These are phyloP conservation scores for Tricharina praecox DNA, from an alignment of 495 filamentous ascomycete genomes.

Conservation along the genomic window DNA sequence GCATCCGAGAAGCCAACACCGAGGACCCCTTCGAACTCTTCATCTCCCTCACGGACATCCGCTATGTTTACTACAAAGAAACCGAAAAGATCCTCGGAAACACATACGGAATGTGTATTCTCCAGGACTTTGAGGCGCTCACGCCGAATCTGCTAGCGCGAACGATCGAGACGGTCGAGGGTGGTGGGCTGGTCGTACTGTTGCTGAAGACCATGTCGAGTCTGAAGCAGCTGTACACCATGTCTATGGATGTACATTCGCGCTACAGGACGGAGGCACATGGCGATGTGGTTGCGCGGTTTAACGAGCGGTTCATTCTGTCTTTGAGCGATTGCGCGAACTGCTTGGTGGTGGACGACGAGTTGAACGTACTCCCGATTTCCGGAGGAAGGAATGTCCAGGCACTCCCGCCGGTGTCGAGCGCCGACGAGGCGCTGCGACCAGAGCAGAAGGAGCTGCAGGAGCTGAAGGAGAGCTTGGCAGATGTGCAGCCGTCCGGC, in stretches of 20 bases:
- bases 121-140: slow-evolving; percentile 96
- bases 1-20: slow-evolving; percentile 81
- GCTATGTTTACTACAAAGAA: slow-evolving; percentile 99
- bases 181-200: slow-evolving; percentile 78
- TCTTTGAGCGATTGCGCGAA: slow-evolving; percentile 86
- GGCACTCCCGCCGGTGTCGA: slow-evolving; percentile 52
- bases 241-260: slow-evolving; percentile 96
- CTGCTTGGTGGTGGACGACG: slow-evolving; percentile 93
- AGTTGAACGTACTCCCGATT: slow-evolving; percentile 92
- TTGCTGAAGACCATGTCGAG: slow-evolving; percentile 93
- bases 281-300: slow-evolving; percentile 83
- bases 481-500: slow-evolving; percentile 71
- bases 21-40: slow-evolving; percentile 98
- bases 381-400: slow-evolving; percentile 90
- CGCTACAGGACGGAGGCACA: slow-evolving; percentile 94
- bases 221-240: slow-evolving; percentile 88
- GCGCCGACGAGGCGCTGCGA: slow-evolving; percentile 46
- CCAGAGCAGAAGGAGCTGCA: slow-evolving; percentile 61
- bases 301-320: slow-evolving; percentile 95
- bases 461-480: slow-evolving; percentile 70
- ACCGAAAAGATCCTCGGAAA: slow-evolving; percentile 99
- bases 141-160: slow-evolving; percentile 89
- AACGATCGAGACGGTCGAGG: slow-evolving; percentile 95
- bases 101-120: slow-evolving; percentile 95
- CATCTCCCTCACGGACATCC: slow-evolving; percentile 87